These are phyloP conservation scores for Leishmania gerbilli DNA, from an alignment of 208 protist species.

Conservation along the genomic window DNA sequence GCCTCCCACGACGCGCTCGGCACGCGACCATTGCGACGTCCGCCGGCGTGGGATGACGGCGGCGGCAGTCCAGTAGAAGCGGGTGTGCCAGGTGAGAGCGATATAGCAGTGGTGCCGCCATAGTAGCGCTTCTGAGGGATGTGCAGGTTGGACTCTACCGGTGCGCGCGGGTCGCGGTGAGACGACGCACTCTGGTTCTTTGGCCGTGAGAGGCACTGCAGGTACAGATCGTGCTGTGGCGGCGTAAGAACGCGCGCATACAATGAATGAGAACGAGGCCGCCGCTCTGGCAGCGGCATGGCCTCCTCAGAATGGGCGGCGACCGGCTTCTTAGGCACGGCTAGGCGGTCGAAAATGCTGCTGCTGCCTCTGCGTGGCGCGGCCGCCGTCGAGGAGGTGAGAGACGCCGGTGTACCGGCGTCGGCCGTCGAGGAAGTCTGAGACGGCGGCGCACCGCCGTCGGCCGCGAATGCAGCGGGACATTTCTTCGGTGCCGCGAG, in stretches of 20 bases:
- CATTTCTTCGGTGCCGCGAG: conserved; percentile 21
- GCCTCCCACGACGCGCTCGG: conserved; percentile 20
- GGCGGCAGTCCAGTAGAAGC: not conserved
- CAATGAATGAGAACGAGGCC: not conserved
- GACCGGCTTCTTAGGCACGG: conserved; percentile 4
- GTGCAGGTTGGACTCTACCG: conserved; percentile 5
- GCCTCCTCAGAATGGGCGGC: not conserved
- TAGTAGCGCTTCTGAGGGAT: conserved; percentile 19
- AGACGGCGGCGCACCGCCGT: not conserved
- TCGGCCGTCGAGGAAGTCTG: no score
- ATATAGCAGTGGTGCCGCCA: conserved; percentile 26
- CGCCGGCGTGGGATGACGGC: not conserved
- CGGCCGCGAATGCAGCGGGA: not conserved
- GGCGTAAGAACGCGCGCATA: not conserved
- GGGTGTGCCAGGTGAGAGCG: not conserved
- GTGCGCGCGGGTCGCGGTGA: conserved; percentile 5
- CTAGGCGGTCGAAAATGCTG: conserved; percentile 23
- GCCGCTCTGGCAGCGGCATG: not conserved
- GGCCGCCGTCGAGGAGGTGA: not conserved
- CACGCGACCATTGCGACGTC: conserved; percentile 16
- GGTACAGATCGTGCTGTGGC: not conserved
- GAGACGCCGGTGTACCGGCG: not conserved
- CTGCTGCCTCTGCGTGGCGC: not conserved
- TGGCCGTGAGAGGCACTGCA: conserved; percentile 40
- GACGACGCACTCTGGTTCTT: conserved; percentile 3